Percentiles rank a stretch among this genome's conserved stretches.
Conservation (phyloP, 108 stramenopile species). For the Tribonema minus region DNA sequence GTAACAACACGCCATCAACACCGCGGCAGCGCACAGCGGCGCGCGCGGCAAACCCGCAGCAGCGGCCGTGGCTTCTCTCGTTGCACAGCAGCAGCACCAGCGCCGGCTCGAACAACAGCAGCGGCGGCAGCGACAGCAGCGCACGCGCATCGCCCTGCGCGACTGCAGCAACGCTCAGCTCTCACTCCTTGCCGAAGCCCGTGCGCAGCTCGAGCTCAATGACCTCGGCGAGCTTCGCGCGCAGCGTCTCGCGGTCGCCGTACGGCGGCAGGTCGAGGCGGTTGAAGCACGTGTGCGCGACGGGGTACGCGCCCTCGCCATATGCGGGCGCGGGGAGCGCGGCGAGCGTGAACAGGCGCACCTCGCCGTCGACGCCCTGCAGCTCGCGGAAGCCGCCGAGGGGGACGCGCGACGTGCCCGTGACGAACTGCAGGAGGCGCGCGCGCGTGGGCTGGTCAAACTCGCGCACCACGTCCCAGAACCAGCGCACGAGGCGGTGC, state of each 20-base stretch:
- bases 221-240: background rate
- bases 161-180: too few species aligned
- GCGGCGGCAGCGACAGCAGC: too few species aligned
- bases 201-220: background rate
- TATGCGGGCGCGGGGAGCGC: background rate
- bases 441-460: slow-evolving; percentile 83
- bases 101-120: too few species aligned
- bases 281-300: background rate
- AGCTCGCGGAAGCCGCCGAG: slow-evolving; percentile 49
- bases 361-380: background rate
- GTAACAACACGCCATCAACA: too few species aligned
- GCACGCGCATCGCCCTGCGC: too few species aligned
- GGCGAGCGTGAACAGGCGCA: background rate
- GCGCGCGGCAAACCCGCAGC: too few species aligned
- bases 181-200: background rate
- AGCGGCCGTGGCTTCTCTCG: too few species aligned
- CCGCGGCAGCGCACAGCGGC: too few species aligned
- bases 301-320: background rate
- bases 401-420: slow-evolving; percentile 48
- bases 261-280: background rate
- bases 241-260: background rate
- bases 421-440: slow-evolving; percentile 55
- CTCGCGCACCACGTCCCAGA: slow-evolving; percentile 85
- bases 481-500: slow-evolving; percentile 61
- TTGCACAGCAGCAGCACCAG: too few species aligned